Conservation (phyloP, 208 protist genomes). For the Crithidia acanthocephali region DNA sequence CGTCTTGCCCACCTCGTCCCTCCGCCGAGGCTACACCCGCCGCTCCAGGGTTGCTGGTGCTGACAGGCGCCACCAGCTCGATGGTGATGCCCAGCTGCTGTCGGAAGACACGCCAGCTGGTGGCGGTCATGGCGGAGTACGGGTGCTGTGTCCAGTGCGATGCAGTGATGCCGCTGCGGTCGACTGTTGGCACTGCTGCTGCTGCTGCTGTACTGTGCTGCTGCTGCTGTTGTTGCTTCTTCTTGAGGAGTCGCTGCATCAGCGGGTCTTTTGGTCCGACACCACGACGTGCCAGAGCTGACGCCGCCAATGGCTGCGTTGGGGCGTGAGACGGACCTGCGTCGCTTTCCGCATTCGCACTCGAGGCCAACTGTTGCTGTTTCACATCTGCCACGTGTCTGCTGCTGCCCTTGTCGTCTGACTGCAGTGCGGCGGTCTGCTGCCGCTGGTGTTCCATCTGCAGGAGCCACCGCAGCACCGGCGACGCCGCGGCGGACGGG, state of each 20-base stretch:
- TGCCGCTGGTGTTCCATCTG: conserved; percentile 5
- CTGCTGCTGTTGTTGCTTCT: conserved; percentile 28
- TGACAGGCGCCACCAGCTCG: conserved; percentile 42
- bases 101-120: conserved; percentile 77
- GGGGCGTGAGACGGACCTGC: background rate
- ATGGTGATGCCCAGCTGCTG: conserved; percentile 76
- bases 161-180: background rate
- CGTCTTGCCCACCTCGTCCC: background rate
- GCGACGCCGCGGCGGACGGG: conserved; percentile 47
- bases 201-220: background rate
- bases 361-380: no score
- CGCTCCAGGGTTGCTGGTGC: background rate
- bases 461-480: conserved; percentile 49
- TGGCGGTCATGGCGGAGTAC: conserved; percentile 58
- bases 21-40: background rate
- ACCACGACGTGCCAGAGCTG: conserved; percentile 58
- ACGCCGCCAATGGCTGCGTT: conserved; percentile 11
- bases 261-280: conserved; percentile 66
- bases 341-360: background rate
- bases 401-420: background rate
- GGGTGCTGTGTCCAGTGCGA: conserved; percentile 64
- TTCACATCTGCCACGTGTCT: no score
- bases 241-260: conserved; percentile 52
- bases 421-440: background rate
- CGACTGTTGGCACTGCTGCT: conserved; percentile 1